Conservation (phyloP, 306 rosid species). For the Canavalia ensiformis region DNA sequence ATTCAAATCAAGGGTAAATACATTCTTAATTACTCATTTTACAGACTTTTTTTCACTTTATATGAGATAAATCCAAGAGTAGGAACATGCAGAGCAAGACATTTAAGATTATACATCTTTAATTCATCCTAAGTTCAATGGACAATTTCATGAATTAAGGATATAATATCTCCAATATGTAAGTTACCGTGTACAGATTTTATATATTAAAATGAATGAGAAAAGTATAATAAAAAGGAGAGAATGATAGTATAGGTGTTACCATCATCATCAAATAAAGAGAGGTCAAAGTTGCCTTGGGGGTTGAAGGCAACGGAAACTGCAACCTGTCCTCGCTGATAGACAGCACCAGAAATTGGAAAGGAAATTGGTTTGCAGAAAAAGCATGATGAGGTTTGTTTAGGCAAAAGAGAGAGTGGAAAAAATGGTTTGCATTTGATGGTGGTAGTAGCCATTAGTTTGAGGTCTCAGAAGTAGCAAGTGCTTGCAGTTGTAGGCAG, state of each 20-base stretch:
- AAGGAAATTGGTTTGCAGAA: slow-evolving; percentile 54
- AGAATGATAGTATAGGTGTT: slow-evolving; percentile 3
- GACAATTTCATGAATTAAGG: not conserved
- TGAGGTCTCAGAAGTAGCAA: slow-evolving; percentile 27
- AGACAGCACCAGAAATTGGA: slow-evolving; percentile 19
- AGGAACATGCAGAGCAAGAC: not conserved
- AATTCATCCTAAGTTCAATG: not conserved
- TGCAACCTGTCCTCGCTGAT: slow-evolving; percentile 56
- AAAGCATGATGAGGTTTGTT: slow-evolving; percentile 52
- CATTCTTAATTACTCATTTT: not conserved
- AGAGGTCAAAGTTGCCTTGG: slow-evolving; percentile 83
- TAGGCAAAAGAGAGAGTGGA: slow-evolving; percentile 66
- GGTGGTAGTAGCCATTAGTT: slow-evolving; percentile 60
- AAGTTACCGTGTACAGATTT: not conserved
- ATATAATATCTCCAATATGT: too few species aligned
- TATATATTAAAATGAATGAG: not conserved
- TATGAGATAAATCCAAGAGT: not conserved
- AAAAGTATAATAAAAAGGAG: not conserved
- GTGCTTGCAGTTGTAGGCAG: slow-evolving; percentile 1
- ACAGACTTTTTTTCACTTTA: not conserved
- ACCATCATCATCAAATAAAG: slow-evolving; percentile 76
- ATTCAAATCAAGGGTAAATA: not conserved
- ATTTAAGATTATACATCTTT: not conserved
- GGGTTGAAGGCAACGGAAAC: slow-evolving; percentile 90
- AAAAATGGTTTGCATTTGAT: slow-evolving; percentile 62